Evolutionary conservation across 140 eudicot species (phyloP).

Genomic region (Eryngium alpinum): DNA sequence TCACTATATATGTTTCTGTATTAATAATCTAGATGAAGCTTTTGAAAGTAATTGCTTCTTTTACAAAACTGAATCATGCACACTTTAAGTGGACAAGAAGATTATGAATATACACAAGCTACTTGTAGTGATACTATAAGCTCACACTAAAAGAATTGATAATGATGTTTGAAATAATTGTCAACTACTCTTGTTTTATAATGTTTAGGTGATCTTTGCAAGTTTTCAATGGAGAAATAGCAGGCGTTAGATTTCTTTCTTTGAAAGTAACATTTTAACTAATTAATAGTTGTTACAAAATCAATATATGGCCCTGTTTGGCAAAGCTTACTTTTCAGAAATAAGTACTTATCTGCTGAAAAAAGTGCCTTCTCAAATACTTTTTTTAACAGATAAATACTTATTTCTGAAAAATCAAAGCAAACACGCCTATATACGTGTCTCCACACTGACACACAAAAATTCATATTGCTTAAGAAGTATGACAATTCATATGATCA

Average conservation of each 20-base stretch:
- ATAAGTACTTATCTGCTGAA: too few relatives aligned
- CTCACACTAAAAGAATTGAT: background rate
- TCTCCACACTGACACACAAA: too few relatives aligned
- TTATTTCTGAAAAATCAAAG: too few relatives aligned
- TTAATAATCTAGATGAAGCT: background rate
- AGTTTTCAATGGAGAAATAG: background rate
- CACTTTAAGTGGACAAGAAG: background rate
- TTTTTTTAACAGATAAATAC: too few relatives aligned
- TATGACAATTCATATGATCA: background rate
- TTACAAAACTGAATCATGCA: background rate
- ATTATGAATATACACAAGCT: background rate
- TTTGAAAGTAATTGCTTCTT: background rate
- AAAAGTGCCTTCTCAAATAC: too few relatives aligned
- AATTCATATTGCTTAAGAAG: background rate
- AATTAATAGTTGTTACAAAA: background rate
- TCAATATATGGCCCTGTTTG: background rate
- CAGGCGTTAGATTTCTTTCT: conserved; percentile 4
- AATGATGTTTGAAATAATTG: background rate
- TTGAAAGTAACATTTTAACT: conserved; percentile 1
- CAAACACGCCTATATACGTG: too few relatives aligned
- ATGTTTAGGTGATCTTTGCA: conserved; percentile 2
- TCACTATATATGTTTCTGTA: background rate
- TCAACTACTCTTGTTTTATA: background rate
- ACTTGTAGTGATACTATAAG: conserved; percentile 6
- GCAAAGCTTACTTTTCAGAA: too few relatives aligned